Evolutionary conservation across 805 yeast species (phyloP).

Genomic region (Starmerella bombi): DNA sequence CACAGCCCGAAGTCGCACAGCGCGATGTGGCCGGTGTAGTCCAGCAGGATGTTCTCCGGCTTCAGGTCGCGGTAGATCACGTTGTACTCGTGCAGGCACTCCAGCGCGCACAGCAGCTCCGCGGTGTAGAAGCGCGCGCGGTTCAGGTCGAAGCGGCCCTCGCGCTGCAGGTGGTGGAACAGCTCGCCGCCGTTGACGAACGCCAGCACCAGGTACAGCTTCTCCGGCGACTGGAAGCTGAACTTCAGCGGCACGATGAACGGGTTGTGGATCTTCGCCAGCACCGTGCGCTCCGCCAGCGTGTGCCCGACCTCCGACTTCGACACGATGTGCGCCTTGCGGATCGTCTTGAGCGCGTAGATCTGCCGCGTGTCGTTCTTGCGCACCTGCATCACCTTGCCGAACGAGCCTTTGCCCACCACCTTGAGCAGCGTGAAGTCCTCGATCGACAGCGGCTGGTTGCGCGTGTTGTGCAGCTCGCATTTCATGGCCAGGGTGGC

Average conservation of each 20-base stretch:
- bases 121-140: conserved; percentile 90
- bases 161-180: conserved; percentile 84
- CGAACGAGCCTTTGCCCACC: conserved; percentile 95
- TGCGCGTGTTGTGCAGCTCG: conserved; percentile 22
- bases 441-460: conserved; percentile 60
- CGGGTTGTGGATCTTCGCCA: conserved; percentile 86
- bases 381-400: conserved; percentile 97
- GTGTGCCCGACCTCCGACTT: conserved; percentile 94
- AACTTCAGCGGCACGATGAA: conserved; percentile 93
- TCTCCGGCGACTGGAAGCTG: conserved; percentile 94
- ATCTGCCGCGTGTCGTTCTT: conserved; percentile 91
- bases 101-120: conserved; percentile 84
- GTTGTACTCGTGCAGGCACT: conserved; percentile 77
- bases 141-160: conserved; percentile 76
- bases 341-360: conserved; percentile 84
- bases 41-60: conserved; percentile 88
- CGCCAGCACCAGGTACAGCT: conserved; percentile 75
- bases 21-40: conserved; percentile 95
- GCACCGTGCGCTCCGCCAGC: conserved; percentile 86
- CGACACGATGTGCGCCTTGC: conserved; percentile 89
- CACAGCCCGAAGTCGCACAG: conserved; percentile 95
- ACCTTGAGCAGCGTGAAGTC: conserved; percentile 90
- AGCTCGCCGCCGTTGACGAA: conserved; percentile 96
- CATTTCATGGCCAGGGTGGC: conserved; percentile 13
- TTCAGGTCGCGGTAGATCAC: conserved; percentile 91